A percentile compares a stretch with the other conserved stretches of the same genome.
Evolutionary conservation across 2,329 filamentous ascomycete genomes (phyloP).

Genomic region (Trichoderma hamatum): DNA sequence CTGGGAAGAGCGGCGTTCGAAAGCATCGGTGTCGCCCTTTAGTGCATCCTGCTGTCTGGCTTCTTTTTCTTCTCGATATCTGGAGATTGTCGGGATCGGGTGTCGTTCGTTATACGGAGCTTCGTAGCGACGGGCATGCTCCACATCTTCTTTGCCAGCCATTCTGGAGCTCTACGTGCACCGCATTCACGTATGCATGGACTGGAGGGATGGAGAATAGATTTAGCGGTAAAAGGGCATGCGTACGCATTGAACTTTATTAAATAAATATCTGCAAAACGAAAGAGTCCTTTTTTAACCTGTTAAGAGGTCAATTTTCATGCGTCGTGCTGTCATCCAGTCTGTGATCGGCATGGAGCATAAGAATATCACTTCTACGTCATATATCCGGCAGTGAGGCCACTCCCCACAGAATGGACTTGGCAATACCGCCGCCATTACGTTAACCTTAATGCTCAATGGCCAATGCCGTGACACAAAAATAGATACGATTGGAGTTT

Average conservation of each 20-base stretch:
- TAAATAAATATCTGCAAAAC: neutral
- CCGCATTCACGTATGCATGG: neutral
- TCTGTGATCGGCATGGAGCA: neutral
- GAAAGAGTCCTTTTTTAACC: neutral
- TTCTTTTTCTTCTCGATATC: constrained; percentile 51
- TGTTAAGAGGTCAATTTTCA: neutral
- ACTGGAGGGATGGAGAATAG: neutral
- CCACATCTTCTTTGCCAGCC: constrained; percentile 43
- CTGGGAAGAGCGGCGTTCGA: constrained; percentile 22
- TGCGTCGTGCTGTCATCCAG: neutral
- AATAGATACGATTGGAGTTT: neutral
- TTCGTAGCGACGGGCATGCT: constrained; percentile 44
- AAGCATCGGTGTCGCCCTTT: constrained; percentile 33
- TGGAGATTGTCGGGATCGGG: constrained; percentile 53
- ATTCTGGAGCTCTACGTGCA: constrained; percentile 32
- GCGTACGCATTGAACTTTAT: neutral
- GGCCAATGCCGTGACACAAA: neutral
- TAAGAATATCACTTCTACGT: constrained; percentile 26
- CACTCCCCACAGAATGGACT: constrained; percentile 4
- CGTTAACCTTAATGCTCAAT: constrained; percentile 9
- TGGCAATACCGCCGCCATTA: constrained; percentile 8
- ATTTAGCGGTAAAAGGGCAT: neutral
- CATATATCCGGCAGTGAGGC: neutral
- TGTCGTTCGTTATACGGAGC: constrained; percentile 48
- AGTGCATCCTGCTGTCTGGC: constrained; percentile 48